Evolutionary conservation across 2,329 filamentous ascomycete species (phyloP).

Genomic region (Helminthosporium solani): DNA sequence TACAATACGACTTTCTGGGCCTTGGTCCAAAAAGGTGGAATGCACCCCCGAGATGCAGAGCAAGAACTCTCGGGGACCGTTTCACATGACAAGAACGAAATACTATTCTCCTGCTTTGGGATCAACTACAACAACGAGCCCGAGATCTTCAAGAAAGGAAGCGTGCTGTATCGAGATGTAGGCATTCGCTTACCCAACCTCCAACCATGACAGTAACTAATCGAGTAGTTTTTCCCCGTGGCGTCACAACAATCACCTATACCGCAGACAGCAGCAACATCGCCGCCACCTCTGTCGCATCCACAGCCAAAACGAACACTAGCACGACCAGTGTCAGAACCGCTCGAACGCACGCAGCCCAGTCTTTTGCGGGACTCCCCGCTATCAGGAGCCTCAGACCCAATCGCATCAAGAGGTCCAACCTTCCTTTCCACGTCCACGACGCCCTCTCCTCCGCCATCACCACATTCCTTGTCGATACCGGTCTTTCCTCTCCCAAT

Average conservation of each 20-base stretch:
- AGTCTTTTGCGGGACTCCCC: slow-evolving; percentile 15
- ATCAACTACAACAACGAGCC: slow-evolving; percentile 98
- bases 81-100: slow-evolving; percentile 90
- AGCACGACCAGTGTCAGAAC: slow-evolving; percentile 19
- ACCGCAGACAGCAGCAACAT: background rate
- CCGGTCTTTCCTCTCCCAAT: slow-evolving; percentile 27
- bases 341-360: slow-evolving; percentile 19
- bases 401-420: slow-evolving; percentile 21
- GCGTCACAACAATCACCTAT: background rate
- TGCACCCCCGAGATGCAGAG: slow-evolving; percentile 78
- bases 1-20: slow-evolving; percentile 98
- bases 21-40: slow-evolving; percentile 73
- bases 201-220: background rate
- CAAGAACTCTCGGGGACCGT: slow-evolving; percentile 77
- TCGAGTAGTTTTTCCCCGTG: slow-evolving; percentile 34
- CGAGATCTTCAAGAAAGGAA: slow-evolving; percentile 91
- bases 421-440: slow-evolving; percentile 38
- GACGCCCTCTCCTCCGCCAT: slow-evolving; percentile 36
- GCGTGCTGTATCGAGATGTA: slow-evolving; percentile 81
- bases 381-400: slow-evolving; percentile 9
- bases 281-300: slow-evolving; percentile 18
- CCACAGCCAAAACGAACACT: slow-evolving; percentile 15
- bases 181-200: slow-evolving; percentile 26
- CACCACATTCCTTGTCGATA: slow-evolving; percentile 25
- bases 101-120: slow-evolving; percentile 81